Evolutionary conservation across 169 alveolate species (phyloP).

Genomic region (Plasmodium blacklocki): DNA sequence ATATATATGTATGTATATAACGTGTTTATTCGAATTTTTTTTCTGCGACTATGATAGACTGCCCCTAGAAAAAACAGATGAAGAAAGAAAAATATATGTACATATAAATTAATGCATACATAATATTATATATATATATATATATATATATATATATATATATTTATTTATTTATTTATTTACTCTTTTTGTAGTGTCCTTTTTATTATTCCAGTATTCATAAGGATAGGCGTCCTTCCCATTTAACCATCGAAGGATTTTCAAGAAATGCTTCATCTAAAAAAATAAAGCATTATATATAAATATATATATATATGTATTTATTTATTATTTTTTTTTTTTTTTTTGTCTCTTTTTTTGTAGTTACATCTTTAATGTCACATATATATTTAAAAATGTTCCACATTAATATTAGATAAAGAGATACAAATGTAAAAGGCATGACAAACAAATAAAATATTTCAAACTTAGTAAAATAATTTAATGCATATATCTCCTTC

Average conservation of each 20-base stretch:
- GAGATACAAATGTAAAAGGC: slow-evolving; percentile 53
- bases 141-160: neutral
- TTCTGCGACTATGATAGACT: slow-evolving; percentile 17
- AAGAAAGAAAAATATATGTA: neutral
- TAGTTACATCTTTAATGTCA: slow-evolving; percentile 42
- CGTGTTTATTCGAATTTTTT: slow-evolving; percentile 30
- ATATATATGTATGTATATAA: neutral
- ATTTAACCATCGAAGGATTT: slow-evolving; percentile 33
- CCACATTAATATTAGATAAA: slow-evolving; percentile 40
- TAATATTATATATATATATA: neutral
- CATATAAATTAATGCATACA: neutral
- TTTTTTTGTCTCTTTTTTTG: neutral
- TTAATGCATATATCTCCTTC: slow-evolving; percentile 13
- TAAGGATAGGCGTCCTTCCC: slow-evolving; percentile 42
- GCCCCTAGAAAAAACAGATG: slow-evolving; percentile 1
- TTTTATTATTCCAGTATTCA: slow-evolving; percentile 21
- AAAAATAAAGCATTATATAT: neutral
- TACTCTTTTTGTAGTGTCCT: neutral
- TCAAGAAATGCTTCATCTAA: slow-evolving; percentile 24
- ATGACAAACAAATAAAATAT: slow-evolving; percentile 39
- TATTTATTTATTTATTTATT: neutral
- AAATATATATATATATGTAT: neutral
- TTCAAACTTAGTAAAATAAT: slow-evolving; percentile 44
- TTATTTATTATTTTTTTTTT: neutral
- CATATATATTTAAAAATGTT: slow-evolving; percentile 58